These are phyloP conservation scores for Adansonia madagascariensis DNA, from an alignment of 441 rosid genomes.

Conservation along the genomic window DNA sequence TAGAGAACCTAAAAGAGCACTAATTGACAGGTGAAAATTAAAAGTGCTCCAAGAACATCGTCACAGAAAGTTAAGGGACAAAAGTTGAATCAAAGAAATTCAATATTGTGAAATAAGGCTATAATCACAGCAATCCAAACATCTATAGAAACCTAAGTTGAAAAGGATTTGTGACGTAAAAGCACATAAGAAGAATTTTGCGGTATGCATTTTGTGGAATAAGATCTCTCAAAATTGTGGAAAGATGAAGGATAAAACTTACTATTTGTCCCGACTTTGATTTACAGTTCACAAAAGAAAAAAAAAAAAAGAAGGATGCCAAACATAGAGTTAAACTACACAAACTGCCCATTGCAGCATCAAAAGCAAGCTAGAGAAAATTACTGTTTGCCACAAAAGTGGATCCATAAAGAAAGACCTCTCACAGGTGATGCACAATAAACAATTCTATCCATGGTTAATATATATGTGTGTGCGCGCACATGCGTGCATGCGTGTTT, in stretches of 20 bases:
- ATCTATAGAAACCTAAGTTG: slow-evolving; percentile 16
- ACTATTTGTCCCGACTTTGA: background rate
- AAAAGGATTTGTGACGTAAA: background rate
- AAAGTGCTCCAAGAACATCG: slow-evolving; percentile 9
- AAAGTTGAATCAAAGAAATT: slow-evolving; percentile 2
- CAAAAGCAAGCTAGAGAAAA: background rate
- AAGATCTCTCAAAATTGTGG: background rate
- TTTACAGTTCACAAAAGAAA: background rate
- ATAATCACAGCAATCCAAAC: background rate
- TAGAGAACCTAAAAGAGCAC: background rate
- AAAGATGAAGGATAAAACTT: background rate
- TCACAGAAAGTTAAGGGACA: background rate
- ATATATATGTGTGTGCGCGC: too few species aligned
- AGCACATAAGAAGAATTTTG: background rate
- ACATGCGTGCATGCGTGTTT: background rate
- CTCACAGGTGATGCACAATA: background rate
- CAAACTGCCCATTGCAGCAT: background rate
- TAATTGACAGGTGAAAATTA: slow-evolving; percentile 7
- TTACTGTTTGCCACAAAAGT: background rate
- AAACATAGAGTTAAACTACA: background rate
- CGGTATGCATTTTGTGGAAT: background rate
- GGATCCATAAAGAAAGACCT: background rate
- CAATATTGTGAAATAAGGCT: slow-evolving; percentile 10
- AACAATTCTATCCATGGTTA: background rate
- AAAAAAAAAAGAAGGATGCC: background rate